Evolutionary conservation across 2,329 filamentous ascomycete genomes (phyloP), one percentile per base, ranked within the genome.

Genomic region (Aspergillus ruber): DNA sequence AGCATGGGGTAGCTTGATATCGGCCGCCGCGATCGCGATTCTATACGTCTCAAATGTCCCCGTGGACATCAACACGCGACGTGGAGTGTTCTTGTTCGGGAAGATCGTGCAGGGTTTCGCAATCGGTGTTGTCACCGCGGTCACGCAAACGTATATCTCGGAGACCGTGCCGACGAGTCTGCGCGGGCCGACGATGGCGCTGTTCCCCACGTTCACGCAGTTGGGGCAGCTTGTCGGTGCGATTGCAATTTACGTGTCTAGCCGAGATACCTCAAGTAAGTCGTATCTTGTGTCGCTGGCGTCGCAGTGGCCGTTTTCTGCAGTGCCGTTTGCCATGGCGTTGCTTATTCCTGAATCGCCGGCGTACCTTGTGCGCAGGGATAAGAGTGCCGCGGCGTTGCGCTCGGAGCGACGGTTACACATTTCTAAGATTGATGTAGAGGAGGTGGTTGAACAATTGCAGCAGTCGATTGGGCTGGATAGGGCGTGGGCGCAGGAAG

Each of bases 321-420:
- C 66, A 5, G 50, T 75, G 1, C 69, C 74, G 0, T 58, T 78
- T 12, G 3, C 72, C 15, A 57, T 75, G 13, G 65, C 74, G 0
- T 55, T 74, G 27, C 36, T 74, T 40, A 67, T 80, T 29, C 77
- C 77, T 0, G 77, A 81, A 51, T 76, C 71, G 10, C 78, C 78
- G 0, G 66, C 74, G 0, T 79, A 71, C 50, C 60, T 79, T 1
- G 59, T 80, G 1, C 69, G 74, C 3, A 72, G 69, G 45, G 64
- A 62, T 3, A 58, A 60, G 5, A 57, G 70, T 9, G 62, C 63
- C 1, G 57, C 74, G 59, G 75, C 49, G 62, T 45, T 53, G 0
- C 42, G 64, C 48, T 70, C 76, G 12, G 74, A 80, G 56, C 68
- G 67, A 44, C 73, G 75, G 42, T 72, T 83, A 43, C 73, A 78